Percentiles rank a stretch among this genome's conserved stretches.
Conservation (phyloP, 2,329 filamentous ascomycete genomes). For the Diaporthe sp. region DNA sequence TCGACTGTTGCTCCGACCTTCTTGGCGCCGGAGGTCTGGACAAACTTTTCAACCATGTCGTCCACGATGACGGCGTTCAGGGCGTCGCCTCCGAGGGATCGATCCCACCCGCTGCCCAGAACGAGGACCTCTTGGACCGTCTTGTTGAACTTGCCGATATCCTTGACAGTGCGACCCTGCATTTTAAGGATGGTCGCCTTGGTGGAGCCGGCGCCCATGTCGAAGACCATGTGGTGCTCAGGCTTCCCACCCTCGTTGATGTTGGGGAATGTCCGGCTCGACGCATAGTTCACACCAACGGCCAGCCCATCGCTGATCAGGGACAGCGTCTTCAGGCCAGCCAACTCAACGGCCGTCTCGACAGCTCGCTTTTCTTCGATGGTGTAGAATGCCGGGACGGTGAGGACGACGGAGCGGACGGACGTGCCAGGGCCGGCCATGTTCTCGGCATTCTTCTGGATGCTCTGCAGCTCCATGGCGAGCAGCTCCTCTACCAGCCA, state of each 20-base stretch:
- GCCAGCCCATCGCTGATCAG: constrained; percentile 92
- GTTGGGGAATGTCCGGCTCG: constrained; percentile 88
- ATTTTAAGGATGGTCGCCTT: constrained; percentile 92
- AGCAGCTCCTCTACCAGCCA: constrained; percentile 92
- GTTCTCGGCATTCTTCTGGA: constrained; percentile 88
- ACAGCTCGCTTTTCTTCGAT: constrained; percentile 90
- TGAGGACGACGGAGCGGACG: constrained; percentile 88
- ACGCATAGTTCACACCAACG: constrained; percentile 96
- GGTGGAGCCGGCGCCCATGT: constrained; percentile 97
- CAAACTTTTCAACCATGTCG: constrained; percentile 87
- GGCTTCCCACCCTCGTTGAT: constrained; percentile 86
- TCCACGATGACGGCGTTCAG: constrained; percentile 91
- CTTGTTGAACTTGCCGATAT: constrained; percentile 94
- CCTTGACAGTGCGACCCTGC: constrained; percentile 90
- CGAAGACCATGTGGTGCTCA: constrained; percentile 93
- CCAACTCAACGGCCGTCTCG: constrained; percentile 86
- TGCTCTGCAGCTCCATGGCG: constrained; percentile 95
- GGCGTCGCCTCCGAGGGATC: constrained; percentile 88
- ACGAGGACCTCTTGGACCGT: constrained; percentile 96
- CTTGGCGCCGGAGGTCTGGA: constrained; percentile 77
- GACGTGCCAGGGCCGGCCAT: constrained; percentile 82
- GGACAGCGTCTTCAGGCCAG: constrained; percentile 87
- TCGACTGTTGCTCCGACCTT: constrained; percentile 73
- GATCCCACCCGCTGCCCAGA: constrained; percentile 89
- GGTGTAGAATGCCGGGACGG: constrained; percentile 91